Evolutionary conservation across 2,329 filamentous ascomycete species (phyloP), one percentile per base, ranked within the genome.

Genomic region (Falciphora oryzae): DNA sequence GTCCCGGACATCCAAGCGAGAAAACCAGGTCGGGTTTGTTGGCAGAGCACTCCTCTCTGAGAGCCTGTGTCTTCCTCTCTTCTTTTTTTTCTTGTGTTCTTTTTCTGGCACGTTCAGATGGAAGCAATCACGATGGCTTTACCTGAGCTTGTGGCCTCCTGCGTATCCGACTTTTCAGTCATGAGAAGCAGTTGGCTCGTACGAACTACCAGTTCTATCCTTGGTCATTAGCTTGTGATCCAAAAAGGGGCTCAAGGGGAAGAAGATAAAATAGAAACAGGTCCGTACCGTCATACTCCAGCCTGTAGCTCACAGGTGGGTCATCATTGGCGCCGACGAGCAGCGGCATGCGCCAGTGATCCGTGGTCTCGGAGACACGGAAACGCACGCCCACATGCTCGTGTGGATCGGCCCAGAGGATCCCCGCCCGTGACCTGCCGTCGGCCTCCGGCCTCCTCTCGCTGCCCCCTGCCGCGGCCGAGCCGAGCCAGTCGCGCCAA

Each of bases 401-500:
- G 1, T 77, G 74, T 3, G 79, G 75, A 70, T 88, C 89, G 4
- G 89, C 82, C 92, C 92, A 95, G 0, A 94, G 74, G 38, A 93
- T 82, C 65, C 72, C 67, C 59, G 70, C 67, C 29, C 71, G 66
- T 50, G 70, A 67, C 65, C 69, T 32, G 59, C 66, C 63, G 61
- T 65, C 60, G 38, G 64, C n/a, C 57, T 59, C 32, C 44, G 57
- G 29, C 64, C 59, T 59, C 63, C 59, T 65, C 66, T 60, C 66
- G 57, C 38, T 64, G 71, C 62, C 38, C 77, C 74, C 22, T 76
- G 76, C 60, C 29, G 63, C 22, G 58, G 38, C 38, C 16, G 16
- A 89, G 75, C 86, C 84, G 50, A 95, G 77, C 91, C 91, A 95
- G 22, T 88, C 79, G 63, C 90, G 83, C 82, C 87, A 93, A 0